Evolutionary conservation across 345 rosid species (phyloP).

Genomic region (Moringa oleifera): DNA sequence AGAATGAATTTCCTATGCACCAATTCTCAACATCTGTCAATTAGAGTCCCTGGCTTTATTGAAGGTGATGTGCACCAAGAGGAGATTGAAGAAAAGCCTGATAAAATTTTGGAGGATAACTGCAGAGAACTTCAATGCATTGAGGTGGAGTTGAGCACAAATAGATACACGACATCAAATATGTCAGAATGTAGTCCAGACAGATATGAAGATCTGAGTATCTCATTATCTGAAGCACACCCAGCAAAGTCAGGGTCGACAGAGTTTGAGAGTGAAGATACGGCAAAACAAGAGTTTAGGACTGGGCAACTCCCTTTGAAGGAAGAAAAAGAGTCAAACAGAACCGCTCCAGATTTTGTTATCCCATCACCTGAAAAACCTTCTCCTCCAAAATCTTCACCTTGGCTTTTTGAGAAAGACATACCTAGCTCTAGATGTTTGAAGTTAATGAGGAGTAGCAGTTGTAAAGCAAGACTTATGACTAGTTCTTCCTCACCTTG

Average conservation of each 20-base stretch:
- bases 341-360: conserved; percentile 20
- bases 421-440: conserved; percentile 28
- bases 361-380: conserved; percentile 36
- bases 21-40: conserved; percentile 27
- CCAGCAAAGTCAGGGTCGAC: conserved; percentile 18
- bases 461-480: conserved; percentile 54
- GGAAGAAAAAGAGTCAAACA: conserved; percentile 21
- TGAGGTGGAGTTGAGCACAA: conserved; percentile 35
- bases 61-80: conserved; percentile 23
- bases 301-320: conserved; percentile 13
- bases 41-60: conserved; percentile 20
- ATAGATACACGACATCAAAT: conserved; percentile 22
- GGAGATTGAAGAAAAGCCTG: conserved; percentile 35
- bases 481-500: conserved; percentile 20
- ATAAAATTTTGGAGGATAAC: conserved; percentile 32
- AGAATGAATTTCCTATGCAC: conserved; percentile 33
- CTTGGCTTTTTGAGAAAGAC: conserved; percentile 34
- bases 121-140: conserved; percentile 62
- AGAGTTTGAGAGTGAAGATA: conserved; percentile 26
- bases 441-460: conserved; percentile 55
- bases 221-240: conserved; percentile 18
- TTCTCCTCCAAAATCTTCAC: conserved; percentile 26
- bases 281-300: conserved; percentile 19
- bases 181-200: conserved; percentile 25
- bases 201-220: conserved; percentile 16